These are phyloP conservation scores for Rhododendron molle DNA, from an alignment of 148 eudicot genomes.

Conservation along the genomic window DNA sequence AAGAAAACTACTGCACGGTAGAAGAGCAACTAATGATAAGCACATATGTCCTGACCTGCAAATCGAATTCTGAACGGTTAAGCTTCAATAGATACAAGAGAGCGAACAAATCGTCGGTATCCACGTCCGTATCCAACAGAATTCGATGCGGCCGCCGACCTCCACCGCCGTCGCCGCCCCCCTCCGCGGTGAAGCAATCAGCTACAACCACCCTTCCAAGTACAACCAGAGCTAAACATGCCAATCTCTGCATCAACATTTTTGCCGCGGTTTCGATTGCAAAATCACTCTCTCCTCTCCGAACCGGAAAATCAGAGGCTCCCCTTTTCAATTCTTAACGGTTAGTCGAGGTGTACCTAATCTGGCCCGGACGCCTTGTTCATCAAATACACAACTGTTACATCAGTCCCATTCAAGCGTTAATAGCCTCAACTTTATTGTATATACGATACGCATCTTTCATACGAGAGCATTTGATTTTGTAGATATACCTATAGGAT, in stretches of 20 bases:
- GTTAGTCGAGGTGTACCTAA: not conserved
- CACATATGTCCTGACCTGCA: conserved; percentile 32
- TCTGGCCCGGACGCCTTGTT: too few relatives aligned
- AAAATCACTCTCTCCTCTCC: not conserved
- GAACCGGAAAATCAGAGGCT: not conserved
- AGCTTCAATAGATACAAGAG: conserved; percentile 60
- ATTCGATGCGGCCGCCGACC: conserved; percentile 32
- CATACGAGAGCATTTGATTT: too few relatives aligned
- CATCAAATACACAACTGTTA: not conserved
- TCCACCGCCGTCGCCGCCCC: not conserved
- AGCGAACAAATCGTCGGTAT: conserved; percentile 54
- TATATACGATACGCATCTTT: too few relatives aligned
- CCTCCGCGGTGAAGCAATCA: not conserved
- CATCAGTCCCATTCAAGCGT: not conserved
- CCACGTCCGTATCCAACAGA: conserved; percentile 51
- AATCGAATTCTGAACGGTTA: conserved; percentile 41
- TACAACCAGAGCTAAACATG: not conserved
- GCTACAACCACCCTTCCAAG: conserved; percentile 5
- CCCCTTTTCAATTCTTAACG: not conserved
- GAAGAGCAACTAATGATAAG: not conserved
- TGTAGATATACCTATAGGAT: not conserved
- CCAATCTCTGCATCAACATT: conserved; percentile 17
- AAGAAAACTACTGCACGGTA: not conserved
- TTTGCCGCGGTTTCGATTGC: not conserved
- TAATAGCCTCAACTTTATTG: not conserved